Evolutionary conservation across 169 alveolate genomes (phyloP), one percentile per base, ranked within the genome.

Genomic region (Eimeria necatrix): DNA sequence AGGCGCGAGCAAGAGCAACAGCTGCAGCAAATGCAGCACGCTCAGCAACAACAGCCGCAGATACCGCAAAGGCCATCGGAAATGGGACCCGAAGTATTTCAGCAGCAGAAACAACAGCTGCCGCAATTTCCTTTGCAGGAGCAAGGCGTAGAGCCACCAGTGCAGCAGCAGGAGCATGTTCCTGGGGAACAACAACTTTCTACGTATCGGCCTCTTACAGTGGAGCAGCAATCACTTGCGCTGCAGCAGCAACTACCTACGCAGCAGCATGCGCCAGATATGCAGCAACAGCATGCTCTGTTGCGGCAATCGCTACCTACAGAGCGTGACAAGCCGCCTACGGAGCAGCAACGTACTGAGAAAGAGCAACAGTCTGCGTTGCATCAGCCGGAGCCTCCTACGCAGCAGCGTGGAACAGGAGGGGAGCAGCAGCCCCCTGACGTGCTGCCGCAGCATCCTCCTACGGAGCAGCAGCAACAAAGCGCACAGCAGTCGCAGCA

Each of bases 21-120:
- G 60, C 59, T 73, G 56, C 84, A 73, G 84, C 84, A 41, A 46
- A 9, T 41, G 12, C 84, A 73, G 59, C 84, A 73, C 60, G 60
- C 32, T n/a, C 84, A 71, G 83, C 83, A 71, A 22, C 46, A 68
- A 16, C 78, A 70, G 20, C 81, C 24, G 20, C 81, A 70, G 81
- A 51, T 3, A 32, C 26, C 32, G 41, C 60, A 73, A 10, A 52
- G 20, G 59, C 84, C 59, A 18, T 16, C 59, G 16, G 59, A 32
- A 32, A 32, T 32, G 41, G 41, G 41, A 32, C 41, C 41, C 41
- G 3, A 32, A 32, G 41, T 32, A 32, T 32, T 46, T 24, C 84
- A 41, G 84, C 60, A 41, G 60, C 84, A 32, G 32, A 52, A 73
- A 32, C 24, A 32, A 52, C 81, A 71, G 32, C 74, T 20, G 22